Base-by-base conservation (phyloP, 2,329 filamentous ascomycete genomes). In the Davidsoniella australis region DNA sequence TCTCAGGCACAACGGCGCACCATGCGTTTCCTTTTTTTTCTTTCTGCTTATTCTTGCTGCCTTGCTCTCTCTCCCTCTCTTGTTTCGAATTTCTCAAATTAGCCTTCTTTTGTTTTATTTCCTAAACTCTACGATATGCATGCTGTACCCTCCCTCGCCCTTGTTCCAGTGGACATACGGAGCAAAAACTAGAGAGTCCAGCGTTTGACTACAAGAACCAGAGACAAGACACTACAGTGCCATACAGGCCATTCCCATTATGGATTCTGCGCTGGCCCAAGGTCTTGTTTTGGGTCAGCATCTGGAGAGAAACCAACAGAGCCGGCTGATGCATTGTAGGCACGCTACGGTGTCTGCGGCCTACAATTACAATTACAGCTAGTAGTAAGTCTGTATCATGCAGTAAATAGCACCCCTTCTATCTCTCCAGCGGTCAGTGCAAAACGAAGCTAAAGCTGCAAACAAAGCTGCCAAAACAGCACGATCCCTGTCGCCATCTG, bases 371-470 rank as follows among this genome's bases (percentile, higher is more conserved):
- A 9, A 33, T 33, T 4, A 33, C 29, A 9, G 10, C 7, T 5
- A 29, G 26, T 9, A 29, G 20, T 20, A 3, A 33, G 29, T 33
- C 29, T 33, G 6, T 5, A 23, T 33, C 8, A 12, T 33, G 29
- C 9, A 33, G 29, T 10, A 33, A 33, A 33, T 9, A 9, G 9
- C 29, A 17, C 39, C 10, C 39, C 39, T 41, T 20, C 39, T n/a
- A 41, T 20, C 37, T 45, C 43, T 45, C 29, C 44, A 45, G 37
- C 16, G 33, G 16, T 26, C 42, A 45, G 44, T 29, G 16, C 29
- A 36, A 45, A 45, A 45, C 44, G 29, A 38, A 45, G 44, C 44
- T 38, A 45, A 45, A 36, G 44, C 29, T 18, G 20, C 36, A 36
- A 9, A 20, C 14, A 48, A 29, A 12, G 7, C 29, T 16, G 20